These are phyloP conservation scores for Triticum aestivum DNA, from an alignment of 176 grass and related monocot genomes.

Conservation along the genomic window IWGSC_CS_RefSeq_v2.1 NC_057812.1:612086246-612086745, in stretches of 20 bases:
- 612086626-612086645: constrained; percentile 87
- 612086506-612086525: constrained; percentile 79
- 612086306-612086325: constrained; percentile 67
- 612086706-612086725: constrained; percentile 17
- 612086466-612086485: constrained; percentile 87
- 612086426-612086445: constrained; percentile 75
- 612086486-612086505: constrained; percentile 85
- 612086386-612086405: constrained; percentile 69
- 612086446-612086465: constrained; percentile 76
- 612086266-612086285: constrained; percentile 55
- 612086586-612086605: constrained; percentile 51
- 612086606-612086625: constrained; percentile 50
- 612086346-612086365: constrained; percentile 85
- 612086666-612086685: constrained; percentile 59
- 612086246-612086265: constrained; percentile 16
- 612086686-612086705: constrained; percentile 22
- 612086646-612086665: constrained; percentile 47
- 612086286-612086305: constrained; percentile 50
- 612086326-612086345: constrained; percentile 62
- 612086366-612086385: constrained; percentile 85
- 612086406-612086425: constrained; percentile 84
- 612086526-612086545: constrained; percentile 85
- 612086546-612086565: constrained; percentile 81
- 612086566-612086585: constrained; percentile 72
- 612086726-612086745: constrained; percentile 53